These are phyloP conservation scores for Lactarius sp. DNA, from an alignment of 768 basidiomycete genomes.

Conservation along the genomic window DNA sequence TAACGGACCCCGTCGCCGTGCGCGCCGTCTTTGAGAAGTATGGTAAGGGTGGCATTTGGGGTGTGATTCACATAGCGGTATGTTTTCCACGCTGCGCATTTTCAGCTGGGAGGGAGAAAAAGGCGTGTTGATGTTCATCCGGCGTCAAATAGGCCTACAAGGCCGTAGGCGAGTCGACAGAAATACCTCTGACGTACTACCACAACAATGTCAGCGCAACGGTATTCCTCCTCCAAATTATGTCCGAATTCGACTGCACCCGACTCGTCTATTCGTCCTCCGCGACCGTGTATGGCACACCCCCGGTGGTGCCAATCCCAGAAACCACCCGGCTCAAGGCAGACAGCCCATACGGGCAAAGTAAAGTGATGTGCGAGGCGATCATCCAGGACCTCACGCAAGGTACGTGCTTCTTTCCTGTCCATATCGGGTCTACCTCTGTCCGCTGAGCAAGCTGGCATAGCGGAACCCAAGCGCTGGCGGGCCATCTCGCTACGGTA, in stretches of 20 bases:
- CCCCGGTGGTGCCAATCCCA: slow-evolving; percentile 87
- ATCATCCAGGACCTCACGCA: slow-evolving; percentile 86
- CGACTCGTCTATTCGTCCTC: slow-evolving; percentile 96
- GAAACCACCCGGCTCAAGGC: slow-evolving; percentile 85
- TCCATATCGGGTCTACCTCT: background rate
- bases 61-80: slow-evolving; percentile 92
- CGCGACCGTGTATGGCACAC: slow-evolving; percentile 96
- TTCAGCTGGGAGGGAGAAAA: background rate
- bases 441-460: background rate
- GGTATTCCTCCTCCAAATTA: slow-evolving; percentile 76
- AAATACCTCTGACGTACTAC: slow-evolving; percentile 92
- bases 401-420: slow-evolving; percentile 41
- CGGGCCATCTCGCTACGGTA: slow-evolving; percentile 85
- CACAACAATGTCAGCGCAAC: slow-evolving; percentile 91
- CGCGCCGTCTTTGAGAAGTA: slow-evolving; percentile 78
- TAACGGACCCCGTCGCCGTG: slow-evolving; percentile 68
- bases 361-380: slow-evolving; percentile 92
- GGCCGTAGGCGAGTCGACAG: slow-evolving; percentile 94
- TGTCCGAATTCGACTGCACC: slow-evolving; percentile 78
- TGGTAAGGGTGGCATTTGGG: slow-evolving; percentile 90
- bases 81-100: slow-evolving; percentile 31
- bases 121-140: background rate
- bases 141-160: slow-evolving; percentile 71
- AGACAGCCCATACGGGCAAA: slow-evolving; percentile 91
- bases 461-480: slow-evolving; percentile 71